Evolutionary conservation across 2,329 filamentous ascomycete genomes (phyloP).

Genomic region (Fusarium armeniacum): DNA sequence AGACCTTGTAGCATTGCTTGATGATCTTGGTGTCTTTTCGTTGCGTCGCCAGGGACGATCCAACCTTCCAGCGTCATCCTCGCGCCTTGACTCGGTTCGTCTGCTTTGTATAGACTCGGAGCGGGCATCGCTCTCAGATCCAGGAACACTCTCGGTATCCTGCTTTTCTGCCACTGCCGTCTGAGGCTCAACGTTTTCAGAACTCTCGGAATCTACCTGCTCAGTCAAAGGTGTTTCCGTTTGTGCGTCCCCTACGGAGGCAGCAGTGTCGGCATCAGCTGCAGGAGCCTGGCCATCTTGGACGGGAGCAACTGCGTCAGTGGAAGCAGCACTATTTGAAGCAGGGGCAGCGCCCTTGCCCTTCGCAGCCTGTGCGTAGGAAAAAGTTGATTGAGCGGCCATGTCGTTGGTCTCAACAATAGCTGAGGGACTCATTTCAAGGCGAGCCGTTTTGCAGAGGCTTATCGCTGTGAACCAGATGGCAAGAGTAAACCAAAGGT

Average conservation of each 20-base stretch:
- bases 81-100: conserved; percentile 54
- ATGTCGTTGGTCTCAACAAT: conserved; percentile 57
- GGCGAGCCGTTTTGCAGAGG: conserved; percentile 37
- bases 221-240: conserved; percentile 40
- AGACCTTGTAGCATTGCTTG: conserved; percentile 74
- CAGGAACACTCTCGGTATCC: conserved; percentile 54
- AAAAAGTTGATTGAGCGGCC: conserved; percentile 77
- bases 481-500: conserved; percentile 35
- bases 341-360: conserved; percentile 68
- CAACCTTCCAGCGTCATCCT: conserved; percentile 57
- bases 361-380: conserved; percentile 96
- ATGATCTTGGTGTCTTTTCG: conserved; percentile 68
- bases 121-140: conserved; percentile 56
- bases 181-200: conserved; percentile 44
- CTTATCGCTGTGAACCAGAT: conserved; percentile 36
- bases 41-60: conserved; percentile 59
- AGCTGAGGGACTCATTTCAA: conserved; percentile 51
- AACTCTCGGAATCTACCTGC: conserved; percentile 49
- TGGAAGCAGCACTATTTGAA: conserved; percentile 48
- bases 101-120: conserved; percentile 55
- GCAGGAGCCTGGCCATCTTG: conserved; percentile 51
- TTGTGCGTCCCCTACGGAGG: conserved; percentile 50
- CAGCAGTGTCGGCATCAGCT: conserved; percentile 43
- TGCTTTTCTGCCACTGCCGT: conserved; percentile 52
- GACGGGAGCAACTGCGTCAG: conserved; percentile 44